phyloP scores from a whole-genome alignment of 1,284 basidiomycete species.

The Phellinidium pouzarii region DNA sequence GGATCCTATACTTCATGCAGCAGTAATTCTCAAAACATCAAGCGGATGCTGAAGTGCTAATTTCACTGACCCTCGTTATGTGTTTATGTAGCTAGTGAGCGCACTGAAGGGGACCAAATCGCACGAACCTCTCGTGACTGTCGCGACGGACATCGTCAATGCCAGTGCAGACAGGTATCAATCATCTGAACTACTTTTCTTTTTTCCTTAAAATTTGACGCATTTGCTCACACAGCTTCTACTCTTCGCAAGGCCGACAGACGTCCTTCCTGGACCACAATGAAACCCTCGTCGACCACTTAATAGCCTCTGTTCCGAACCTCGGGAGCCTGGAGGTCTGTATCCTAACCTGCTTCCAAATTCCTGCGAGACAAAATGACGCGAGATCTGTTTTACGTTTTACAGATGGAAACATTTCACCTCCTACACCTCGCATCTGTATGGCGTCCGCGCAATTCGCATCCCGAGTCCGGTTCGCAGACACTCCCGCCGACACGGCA shows the following conservation, averaged over 20 bases:
- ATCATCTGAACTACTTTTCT: constrained; percentile 15
- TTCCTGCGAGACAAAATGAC: background rate
- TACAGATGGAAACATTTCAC: constrained; percentile 79
- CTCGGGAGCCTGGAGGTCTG: constrained; percentile 64
- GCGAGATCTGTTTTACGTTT: background rate
- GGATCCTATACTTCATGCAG: constrained; percentile 44
- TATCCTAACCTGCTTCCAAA: background rate
- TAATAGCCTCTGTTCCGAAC: constrained; percentile 43
- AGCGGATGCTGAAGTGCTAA: no score
- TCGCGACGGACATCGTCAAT: constrained; percentile 50
- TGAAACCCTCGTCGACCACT: constrained; percentile 50
- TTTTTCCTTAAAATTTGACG: constrained; percentile 4
- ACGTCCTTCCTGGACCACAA: constrained; percentile 79
- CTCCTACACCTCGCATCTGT: constrained; percentile 65
- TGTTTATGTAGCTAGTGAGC: constrained; percentile 1
- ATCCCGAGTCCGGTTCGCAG: constrained; percentile 24
- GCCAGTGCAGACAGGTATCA: constrained; percentile 70
- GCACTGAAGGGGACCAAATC: constrained; percentile 43
- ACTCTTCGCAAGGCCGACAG: constrained; percentile 77
- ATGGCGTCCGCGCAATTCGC: constrained; percentile 31
- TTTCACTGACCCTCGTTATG: no score
- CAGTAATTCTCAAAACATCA: constrained; percentile 30
- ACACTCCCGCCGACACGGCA: constrained; percentile 7
- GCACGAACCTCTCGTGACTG: constrained; percentile 22
- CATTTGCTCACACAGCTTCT: constrained; percentile 48